phyloP scores from a whole-genome alignment of 169 alveolate genomes.

The Eimeria maxima region DNA sequence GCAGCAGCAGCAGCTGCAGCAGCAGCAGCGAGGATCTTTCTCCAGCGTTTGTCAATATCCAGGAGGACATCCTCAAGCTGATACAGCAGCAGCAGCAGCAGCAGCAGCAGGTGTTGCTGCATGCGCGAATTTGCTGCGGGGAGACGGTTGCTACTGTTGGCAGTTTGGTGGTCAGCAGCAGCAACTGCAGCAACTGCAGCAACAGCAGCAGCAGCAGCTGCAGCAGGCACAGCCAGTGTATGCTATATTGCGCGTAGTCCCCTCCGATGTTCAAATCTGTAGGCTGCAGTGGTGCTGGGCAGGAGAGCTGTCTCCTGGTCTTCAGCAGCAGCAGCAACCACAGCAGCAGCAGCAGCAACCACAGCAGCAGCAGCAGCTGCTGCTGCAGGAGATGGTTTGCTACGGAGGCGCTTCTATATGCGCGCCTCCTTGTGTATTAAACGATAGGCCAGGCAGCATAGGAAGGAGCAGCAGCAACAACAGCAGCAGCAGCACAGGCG shows the following conservation, averaged over 20 bases:
- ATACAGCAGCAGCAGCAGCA: slow-evolving; percentile 57
- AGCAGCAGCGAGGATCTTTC: slow-evolving; percentile 6
- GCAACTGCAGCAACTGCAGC: slow-evolving; percentile 55
- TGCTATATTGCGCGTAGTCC: slow-evolving; percentile 55
- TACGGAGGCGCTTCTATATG: slow-evolving; percentile 35
- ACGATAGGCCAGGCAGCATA: background rate
- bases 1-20: slow-evolving; percentile 28
- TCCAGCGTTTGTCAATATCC: background rate
- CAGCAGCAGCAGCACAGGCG: background rate
- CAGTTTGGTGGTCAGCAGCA: background rate
- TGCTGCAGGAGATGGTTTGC: slow-evolving; percentile 22
- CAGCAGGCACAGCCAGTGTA: slow-evolving; percentile 15
- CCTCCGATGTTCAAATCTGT: slow-evolving; percentile 58
- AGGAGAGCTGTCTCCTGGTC: slow-evolving; percentile 34
- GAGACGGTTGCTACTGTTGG: slow-evolving; percentile 55
- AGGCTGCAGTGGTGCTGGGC: slow-evolving; percentile 78
- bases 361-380: slow-evolving; percentile 71
- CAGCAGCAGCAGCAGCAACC: slow-evolving; percentile 54
- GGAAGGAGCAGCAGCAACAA: slow-evolving; percentile 50
- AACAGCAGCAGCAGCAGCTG: slow-evolving; percentile 42
- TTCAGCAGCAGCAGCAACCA: slow-evolving; percentile 61
- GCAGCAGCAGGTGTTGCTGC: slow-evolving; percentile 21
- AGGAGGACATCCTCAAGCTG: background rate
- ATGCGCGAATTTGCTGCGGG: background rate
- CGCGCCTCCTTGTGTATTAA: background rate